Conservation (phyloP, 2,329 filamentous ascomycete genomes). For the Reticulascus tulasneorum region DNA sequence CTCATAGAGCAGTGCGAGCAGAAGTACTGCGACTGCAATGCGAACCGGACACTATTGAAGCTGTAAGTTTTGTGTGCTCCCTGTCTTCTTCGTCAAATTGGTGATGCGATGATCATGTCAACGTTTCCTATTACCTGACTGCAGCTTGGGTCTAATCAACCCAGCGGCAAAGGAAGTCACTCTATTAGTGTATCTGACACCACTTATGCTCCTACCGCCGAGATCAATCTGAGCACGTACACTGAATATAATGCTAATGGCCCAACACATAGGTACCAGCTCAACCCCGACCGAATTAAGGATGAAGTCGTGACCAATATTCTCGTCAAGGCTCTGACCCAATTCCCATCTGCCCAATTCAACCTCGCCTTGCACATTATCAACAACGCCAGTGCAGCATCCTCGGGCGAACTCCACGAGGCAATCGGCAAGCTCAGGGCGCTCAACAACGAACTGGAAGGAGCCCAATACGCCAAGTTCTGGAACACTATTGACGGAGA, state of each 20-base stretch:
- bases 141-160: constrained; percentile 52
- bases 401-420: constrained; percentile 74
- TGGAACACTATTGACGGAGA: constrained; percentile 91
- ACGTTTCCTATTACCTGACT: constrained; percentile 99
- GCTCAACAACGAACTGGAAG: constrained; percentile 83
- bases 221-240: too few species aligned
- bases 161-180: constrained; percentile 61
- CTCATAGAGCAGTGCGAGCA: constrained; percentile 92
- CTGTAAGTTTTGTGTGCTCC: constrained; percentile 63
- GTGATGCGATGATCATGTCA: constrained; percentile 65
- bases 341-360: constrained; percentile 96
- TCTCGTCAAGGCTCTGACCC: constrained; percentile 94
- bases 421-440: constrained; percentile 82
- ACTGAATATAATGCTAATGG: too few species aligned
- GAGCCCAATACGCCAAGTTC: constrained; percentile 86
- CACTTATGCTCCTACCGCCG: too few species aligned
- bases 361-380: constrained; percentile 90
- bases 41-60: constrained; percentile 93
- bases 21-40: constrained; percentile 91
- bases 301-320: constrained; percentile 98
- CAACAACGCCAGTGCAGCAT: constrained; percentile 68
- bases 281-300: constrained; percentile 96
- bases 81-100: constrained; percentile 9
- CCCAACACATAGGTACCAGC: constrained; percentile 87
- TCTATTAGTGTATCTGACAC: constrained; percentile 60